Evolutionary conservation across 1,284 basidiomycete species (phyloP), one percentile per base, ranked within the genome.

Genomic region (Ceratobasidium sp.): DNA sequence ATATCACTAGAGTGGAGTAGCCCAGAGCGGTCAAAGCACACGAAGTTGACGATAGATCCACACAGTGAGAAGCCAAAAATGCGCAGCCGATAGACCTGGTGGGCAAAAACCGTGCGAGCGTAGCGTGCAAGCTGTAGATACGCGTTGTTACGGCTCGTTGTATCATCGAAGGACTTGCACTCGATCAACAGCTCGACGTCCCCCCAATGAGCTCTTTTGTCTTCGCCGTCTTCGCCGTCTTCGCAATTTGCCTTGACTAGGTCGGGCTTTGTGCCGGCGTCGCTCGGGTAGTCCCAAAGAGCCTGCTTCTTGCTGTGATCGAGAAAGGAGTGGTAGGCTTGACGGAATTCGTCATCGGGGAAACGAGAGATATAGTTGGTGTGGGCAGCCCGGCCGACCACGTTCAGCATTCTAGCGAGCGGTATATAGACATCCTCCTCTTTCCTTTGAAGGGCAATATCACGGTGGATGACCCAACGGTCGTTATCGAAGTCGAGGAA

Each of bases 111-210:
- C 6, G 44, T 44, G 1, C 60, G 42, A 23, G 71, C 71, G 60
- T 75, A 75, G 42, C 71, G 71, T 2, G 71, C 42, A 26, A 75
- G 71, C 60, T 75, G 71, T 26, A 75, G 15, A 13, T 61, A 61
- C 6, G 71, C 71, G 1, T 75, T 26, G 23, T 33, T 68, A 1
- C 23, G 60, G 33, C 13, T 33, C 1, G 0, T 39, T n/a, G 1
- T 2, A 1, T 42, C 55, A n/a, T n/a, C 26, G 23, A 18, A n/a
- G 28, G 40, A 20, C 71, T 75, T 75, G 60, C 71, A 75, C 42
- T 75, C 71, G 44, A 61, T n/a, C 1, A 75, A 4, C 1, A 75
- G 44, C 23, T 75, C 58, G 6, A 75, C n/a, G 44, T 75, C 71
- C 0, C 5, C 60, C 71, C 71, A 75, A 46, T 75, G 71, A 1